Evolutionary conservation across 768 basidiomycete genomes (phyloP).

Genomic region (Galerina marginata): DNA sequence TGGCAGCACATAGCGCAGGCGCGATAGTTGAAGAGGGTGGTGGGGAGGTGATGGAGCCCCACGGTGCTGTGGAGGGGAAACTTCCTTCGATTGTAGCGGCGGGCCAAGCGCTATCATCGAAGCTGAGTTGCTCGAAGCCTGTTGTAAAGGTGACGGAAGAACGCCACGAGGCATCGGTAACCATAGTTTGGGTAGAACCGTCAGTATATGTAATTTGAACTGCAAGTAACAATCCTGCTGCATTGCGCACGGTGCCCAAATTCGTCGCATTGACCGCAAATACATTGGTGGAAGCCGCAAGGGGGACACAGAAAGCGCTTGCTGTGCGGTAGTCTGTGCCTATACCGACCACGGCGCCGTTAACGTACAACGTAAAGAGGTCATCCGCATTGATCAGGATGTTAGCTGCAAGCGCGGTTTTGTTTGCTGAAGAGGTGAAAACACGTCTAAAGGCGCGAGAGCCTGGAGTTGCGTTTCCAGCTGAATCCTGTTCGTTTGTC

Average conservation of each 20-base stretch:
- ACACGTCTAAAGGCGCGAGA: conserved; percentile 33
- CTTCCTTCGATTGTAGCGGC: conserved; percentile 28
- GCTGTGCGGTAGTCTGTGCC: conserved; percentile 24
- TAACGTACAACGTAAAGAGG: conserved; percentile 35
- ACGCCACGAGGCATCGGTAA: conserved; percentile 37
- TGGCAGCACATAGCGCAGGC: conserved; percentile 26
- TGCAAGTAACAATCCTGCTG: conserved; percentile 31
- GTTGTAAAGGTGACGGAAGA: conserved; percentile 22
- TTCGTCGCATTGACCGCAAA: conserved; percentile 35
- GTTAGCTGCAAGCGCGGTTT: conserved; percentile 29
- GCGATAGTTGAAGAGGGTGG: conserved; percentile 19
- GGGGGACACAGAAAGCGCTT: conserved; percentile 33
- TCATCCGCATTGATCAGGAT: conserved; percentile 35
- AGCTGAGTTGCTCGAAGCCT: conserved; percentile 32
- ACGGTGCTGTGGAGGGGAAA: background rate
- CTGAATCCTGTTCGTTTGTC: conserved; percentile 22
- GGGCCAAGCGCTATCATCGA: conserved; percentile 34
- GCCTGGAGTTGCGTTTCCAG: conserved; percentile 22
- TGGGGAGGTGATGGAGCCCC: background rate
- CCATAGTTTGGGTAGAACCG: conserved; percentile 32
- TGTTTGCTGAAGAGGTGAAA: conserved; percentile 26
- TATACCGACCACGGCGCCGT: conserved; percentile 30
- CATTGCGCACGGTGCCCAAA: background rate
- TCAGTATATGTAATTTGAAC: conserved; percentile 35
- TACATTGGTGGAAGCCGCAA: conserved; percentile 31